Conservation (phyloP, 2,329 filamentous ascomycete genomes). For the Microdochium trichocladiopsis region DNA sequence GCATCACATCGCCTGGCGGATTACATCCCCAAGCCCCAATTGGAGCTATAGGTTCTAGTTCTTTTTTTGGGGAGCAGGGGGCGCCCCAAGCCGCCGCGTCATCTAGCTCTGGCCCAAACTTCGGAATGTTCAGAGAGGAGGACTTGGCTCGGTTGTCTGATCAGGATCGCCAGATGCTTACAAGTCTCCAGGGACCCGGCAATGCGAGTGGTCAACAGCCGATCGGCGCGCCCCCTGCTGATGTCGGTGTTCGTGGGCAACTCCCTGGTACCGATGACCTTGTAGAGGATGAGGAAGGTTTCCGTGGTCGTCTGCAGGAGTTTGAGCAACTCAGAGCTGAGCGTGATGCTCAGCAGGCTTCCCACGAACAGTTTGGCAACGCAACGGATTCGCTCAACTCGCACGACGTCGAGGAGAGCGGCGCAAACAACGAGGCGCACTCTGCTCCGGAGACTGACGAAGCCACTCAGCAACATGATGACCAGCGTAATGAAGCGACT, state of each 20-base stretch:
- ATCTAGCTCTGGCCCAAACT: constrained; percentile 35
- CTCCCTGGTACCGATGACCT: constrained; percentile 45
- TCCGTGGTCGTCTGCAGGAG: constrained; percentile 69
- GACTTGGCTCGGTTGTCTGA: constrained; percentile 60
- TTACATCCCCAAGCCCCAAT: constrained; percentile 46
- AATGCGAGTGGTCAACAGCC: constrained; percentile 26
- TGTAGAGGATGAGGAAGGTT: constrained; percentile 48
- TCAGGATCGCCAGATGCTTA: constrained; percentile 46
- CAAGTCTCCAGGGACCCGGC: constrained; percentile 25
- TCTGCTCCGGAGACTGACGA: constrained; percentile 3
- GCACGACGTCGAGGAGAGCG: constrained; percentile 9
- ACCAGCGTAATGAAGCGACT: constrained; percentile 9
- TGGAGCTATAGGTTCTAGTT: constrained; percentile 52
- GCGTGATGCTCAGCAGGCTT: constrained; percentile 47
- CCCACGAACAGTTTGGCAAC: constrained; percentile 18
- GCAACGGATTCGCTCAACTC: constrained; percentile 12
- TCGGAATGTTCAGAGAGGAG: constrained; percentile 60
- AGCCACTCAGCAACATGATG: constrained; percentile 7
- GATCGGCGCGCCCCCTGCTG: constrained; percentile 27
- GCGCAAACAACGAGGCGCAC: not conserved
- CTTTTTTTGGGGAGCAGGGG: constrained; percentile 61
- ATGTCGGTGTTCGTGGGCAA: constrained; percentile 32
- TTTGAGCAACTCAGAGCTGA: constrained; percentile 75
- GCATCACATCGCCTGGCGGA: constrained; percentile 79
- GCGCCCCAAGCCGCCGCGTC: constrained; percentile 29